Base-by-base conservation (phyloP, 208 protist species). In the Leishmania tropica region DNA sequence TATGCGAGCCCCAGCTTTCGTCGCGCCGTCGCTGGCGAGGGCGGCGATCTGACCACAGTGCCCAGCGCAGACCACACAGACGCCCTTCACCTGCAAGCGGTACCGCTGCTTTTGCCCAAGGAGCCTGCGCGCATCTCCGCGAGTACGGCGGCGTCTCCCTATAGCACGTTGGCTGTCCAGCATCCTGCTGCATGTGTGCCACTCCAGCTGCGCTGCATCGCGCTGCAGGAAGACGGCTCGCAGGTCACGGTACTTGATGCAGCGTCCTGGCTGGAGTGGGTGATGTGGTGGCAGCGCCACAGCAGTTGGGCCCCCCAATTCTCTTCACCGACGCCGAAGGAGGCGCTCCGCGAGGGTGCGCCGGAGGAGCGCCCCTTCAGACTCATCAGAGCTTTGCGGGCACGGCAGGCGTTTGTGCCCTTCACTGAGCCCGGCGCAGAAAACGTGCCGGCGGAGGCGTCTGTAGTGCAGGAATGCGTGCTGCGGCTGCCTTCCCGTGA, bases 1-100 rank as follows among this genome's bases (percentile, higher is more conserved):
- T 86, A 80, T 60, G 64, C 78, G 35, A 86, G 58, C 48, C 73
- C 71, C 5, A 62, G 65, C 10, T 86, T 86, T 54, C 83, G 77
- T 65, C 45, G 47, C n/a, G 47, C n/a, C 13, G 42, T 80, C 48
- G 47, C 31, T 31, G 76, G 48, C 47, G 62, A 73, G 45, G 60
- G 42, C 62, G 47, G 51, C 31, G 24, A 54, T 24, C 35, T 67
- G 76, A 58, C 19, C 19, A 19, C 60, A 24, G 71, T 19, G 48
- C 74, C 51, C 40, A 21, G 24, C 19, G 21, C 0, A 42, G 40
- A 58, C 17, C 8, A 28, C 19, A 48, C 0, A 10, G 68, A 28
- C 3, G 13, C 31, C 4, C 56, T 56, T 4, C 35, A 73, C 68
- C 48, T 75, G 51, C 40, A 64, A n/a, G 60, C 40, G 35, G 21